These are phyloP conservation scores for Phytophthora pseudosyringae DNA, from an alignment of 352 stramenopile genomes.

Conservation along the genomic window DNA sequence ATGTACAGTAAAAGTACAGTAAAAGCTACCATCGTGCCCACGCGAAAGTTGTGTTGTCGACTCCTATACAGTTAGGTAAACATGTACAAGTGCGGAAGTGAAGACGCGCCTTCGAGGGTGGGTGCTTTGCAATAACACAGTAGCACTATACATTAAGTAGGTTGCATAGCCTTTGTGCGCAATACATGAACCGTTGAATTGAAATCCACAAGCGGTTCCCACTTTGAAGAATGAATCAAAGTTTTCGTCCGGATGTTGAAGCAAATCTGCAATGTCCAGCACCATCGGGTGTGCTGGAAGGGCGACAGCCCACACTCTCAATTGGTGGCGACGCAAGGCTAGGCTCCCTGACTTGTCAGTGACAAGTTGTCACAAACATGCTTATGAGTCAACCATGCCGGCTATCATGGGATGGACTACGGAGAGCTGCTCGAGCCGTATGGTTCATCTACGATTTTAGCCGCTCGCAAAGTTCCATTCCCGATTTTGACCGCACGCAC, in stretches of 20 bases:
- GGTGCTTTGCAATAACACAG: no score
- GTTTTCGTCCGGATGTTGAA: constrained; percentile 1
- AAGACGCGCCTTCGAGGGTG: no score
- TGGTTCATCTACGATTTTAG: not conserved
- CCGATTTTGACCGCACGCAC: constrained; percentile 6
- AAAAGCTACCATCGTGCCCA: no score
- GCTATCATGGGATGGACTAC: constrained; percentile 3
- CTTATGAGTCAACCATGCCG: not conserved
- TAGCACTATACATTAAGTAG: no score
- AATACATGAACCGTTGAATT: no score
- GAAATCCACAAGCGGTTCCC: no score
- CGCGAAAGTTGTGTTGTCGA: no score
- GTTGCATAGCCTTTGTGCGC: no score
- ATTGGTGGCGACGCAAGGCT: not conserved
- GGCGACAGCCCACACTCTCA: not conserved
- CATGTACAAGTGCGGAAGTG: no score
- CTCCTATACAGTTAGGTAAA: no score
- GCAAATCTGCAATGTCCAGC: not conserved
- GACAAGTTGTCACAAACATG: no score
- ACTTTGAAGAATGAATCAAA: not conserved
- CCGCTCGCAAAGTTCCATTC: not conserved
- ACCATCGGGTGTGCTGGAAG: not conserved
- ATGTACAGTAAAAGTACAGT: no score
- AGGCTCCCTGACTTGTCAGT: not conserved
- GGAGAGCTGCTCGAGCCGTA: not conserved